Evolutionary conservation across 2,329 filamentous ascomycete genomes (phyloP).

Genomic region (Phialophora tarda): DNA sequence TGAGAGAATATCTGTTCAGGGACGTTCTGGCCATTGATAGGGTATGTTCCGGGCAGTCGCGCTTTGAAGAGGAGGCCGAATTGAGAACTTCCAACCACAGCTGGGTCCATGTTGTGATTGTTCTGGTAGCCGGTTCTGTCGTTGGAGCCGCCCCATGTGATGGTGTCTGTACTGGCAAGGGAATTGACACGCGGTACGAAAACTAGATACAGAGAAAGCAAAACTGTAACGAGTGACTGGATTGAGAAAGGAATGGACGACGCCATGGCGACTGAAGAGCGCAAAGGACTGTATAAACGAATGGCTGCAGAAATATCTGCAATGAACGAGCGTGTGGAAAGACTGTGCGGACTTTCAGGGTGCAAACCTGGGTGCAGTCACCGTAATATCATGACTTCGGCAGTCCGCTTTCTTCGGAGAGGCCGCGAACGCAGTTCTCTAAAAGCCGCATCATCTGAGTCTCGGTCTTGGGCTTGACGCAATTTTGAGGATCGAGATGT

Average conservation of each 20-base stretch:
- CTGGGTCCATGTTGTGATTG: conserved; percentile 69
- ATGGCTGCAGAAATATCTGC: conserved; percentile 10
- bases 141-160: conserved; percentile 35
- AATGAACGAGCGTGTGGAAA: conserved; percentile 13
- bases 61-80: conserved; percentile 53
- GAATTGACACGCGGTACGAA: conserved; percentile 24
- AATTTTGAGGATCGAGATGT: not conserved
- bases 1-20: conserved; percentile 61
- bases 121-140: conserved; percentile 39
- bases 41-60: conserved; percentile 58
- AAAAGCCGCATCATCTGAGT: conserved; percentile 15
- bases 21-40: conserved; percentile 44
- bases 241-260: not conserved
- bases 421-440: too few relatives aligned
- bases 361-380: not conserved
- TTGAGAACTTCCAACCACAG: conserved; percentile 60
- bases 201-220: conserved; percentile 19
- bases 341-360: not conserved
- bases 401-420: not conserved
- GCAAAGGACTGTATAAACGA: conserved; percentile 17
- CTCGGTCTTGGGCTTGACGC: conserved; percentile 17
- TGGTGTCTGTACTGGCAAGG: conserved; percentile 34
- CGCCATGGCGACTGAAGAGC: conserved; percentile 26
- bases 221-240: conserved; percentile 24
- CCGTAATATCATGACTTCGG: conserved; percentile 9